Base-by-base conservation (phyloP, 495 filamentous ascomycete genomes). In the Aspergillus ellipticus region DNA sequence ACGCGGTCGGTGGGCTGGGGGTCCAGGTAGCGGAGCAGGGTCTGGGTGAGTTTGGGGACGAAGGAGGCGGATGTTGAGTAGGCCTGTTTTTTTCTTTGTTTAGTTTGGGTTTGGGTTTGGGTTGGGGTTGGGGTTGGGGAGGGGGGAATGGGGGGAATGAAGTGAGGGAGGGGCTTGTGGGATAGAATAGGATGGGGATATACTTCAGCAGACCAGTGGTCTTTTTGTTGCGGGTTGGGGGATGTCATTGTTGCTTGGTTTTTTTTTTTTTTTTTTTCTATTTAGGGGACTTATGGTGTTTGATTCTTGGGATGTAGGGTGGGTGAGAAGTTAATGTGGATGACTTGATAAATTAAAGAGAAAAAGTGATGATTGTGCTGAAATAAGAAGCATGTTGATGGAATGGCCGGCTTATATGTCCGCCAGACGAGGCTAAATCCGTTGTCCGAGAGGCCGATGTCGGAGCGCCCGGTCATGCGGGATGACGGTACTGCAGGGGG, bases 51-150 rank as follows among this genome's bases (percentile, higher is more conserved):
- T 58, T 84, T 76, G 11, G 89, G 84, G 16, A 90, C 86, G 64
- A 91, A 92, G n/a, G 82, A 77, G 2, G 87, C 88, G 21, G 85
- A 79, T 52, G 79, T 68, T 43, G 79, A 77, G 66, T 89, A 90
- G 45, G 77, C 77, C 83, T 87, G 28, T 46, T 51, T 19, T n/a
- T n/a, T n/a, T n/a, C n/a, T n/a, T n/a, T n/a, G n/a, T n/a, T n/a
- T n/a, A n/a, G n/a, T n/a, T n/a, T n/a, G n/a, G n/a, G n/a, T n/a
- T n/a, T n/a, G n/a, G n/a, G n/a, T n/a, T n/a, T n/a, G n/a, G n/a
- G n/a, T n/a, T n/a, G n/a, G n/a, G n/a, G n/a, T n/a, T n/a, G n/a
- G n/a, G n/a, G n/a, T n/a, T n/a, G n/a, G n/a, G n/a, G n/a, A n/a
- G n/a, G n/a, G n/a, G n/a, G n/a, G n/a, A n/a, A n/a, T n/a, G n/a